Evolutionary conservation across 805 yeast species (phyloP), one percentile per base, ranked within the genome.

Genomic region (Jamesozyma lodderae): DNA sequence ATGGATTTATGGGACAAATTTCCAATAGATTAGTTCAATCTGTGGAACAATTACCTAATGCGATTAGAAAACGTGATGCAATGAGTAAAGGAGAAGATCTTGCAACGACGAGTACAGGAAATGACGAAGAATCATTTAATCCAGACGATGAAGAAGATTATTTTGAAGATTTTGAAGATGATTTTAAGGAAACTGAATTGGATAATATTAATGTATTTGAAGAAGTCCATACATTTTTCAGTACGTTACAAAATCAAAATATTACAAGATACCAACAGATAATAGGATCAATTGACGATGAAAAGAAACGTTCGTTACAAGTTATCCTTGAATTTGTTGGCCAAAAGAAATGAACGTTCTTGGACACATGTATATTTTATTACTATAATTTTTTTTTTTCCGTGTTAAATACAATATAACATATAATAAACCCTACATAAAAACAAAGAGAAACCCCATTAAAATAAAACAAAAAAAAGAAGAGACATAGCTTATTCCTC

Each of bases 101-200:
- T 6, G 63, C 56, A 15, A 18, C 22, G 6, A 6, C 20, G 9
- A 4, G 19, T 11, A 4, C 5, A 3, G 30, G 11, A 4, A 11
- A 11, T 18, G 54, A 51, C n/a, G 52, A 48, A 31, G 65, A 59
- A 13, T 37, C 38, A 32, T 39, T 46, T 16, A 45, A 45, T 11
- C 49, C 46, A 10, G 53, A 51, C 6, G 33, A 47, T 15, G 63
- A 55, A 19, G 86, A 80, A 40, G 84, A 78, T 4, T 75, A 79
- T 38, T 62, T 56, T 38, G 67, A 63, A 26, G 68, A 63, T 30
- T 77, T 79, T 38, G 95, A 86, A 51, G 95, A 81, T 53, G 77
- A 92, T 11, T 71, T 81, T 57, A 76, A 79, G 40, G 81, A 77
- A 46, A 80, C 94, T 1, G 84, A 92, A 6, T 67, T 90, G 41